Evolutionary conservation across 192 early-diverging fungal species (phyloP).

Genomic region (Coemansia erecta): DNA sequence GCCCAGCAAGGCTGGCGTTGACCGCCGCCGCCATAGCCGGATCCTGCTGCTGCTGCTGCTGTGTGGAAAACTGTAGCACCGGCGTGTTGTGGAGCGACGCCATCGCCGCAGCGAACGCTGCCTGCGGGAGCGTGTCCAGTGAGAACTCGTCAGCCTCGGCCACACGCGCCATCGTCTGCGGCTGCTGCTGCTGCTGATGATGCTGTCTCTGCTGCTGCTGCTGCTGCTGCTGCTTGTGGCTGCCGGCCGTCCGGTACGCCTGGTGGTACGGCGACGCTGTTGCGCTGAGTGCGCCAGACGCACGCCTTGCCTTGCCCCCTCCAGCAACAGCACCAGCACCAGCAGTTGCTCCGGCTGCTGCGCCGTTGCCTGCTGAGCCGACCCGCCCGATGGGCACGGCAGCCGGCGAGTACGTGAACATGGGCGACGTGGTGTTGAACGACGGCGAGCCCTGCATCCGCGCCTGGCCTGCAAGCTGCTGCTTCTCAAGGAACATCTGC

Average conservation of each 20-base stretch:
- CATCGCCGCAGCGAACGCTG: constrained; percentile 8
- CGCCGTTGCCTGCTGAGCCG: constrained; percentile 4
- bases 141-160: constrained; percentile 1
- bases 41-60: neutral
- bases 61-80: neutral
- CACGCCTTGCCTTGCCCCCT: constrained; percentile 5
- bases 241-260: constrained; percentile 12
- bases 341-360: constrained; percentile 8
- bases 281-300: neutral
- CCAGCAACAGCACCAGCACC: constrained; percentile 6
- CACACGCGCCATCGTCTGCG: neutral
- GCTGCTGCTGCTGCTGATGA: neutral
- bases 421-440: constrained; percentile 3
- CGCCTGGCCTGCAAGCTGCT: constrained; percentile 1
- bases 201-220: neutral
- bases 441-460: constrained; percentile 14
- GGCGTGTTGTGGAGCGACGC: constrained; percentile 28
- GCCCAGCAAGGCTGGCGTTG: constrained; percentile 5
- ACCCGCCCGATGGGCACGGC: neutral
- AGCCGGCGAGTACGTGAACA: constrained; percentile 11
- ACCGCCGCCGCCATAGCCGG: neutral
- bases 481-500: constrained; percentile 4
- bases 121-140: neutral
- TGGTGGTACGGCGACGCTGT: constrained; percentile 26
- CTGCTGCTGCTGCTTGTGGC: neutral